Conservation (phyloP, 371 early-diverging fungal species). For the Mortierella sp. region DNA sequence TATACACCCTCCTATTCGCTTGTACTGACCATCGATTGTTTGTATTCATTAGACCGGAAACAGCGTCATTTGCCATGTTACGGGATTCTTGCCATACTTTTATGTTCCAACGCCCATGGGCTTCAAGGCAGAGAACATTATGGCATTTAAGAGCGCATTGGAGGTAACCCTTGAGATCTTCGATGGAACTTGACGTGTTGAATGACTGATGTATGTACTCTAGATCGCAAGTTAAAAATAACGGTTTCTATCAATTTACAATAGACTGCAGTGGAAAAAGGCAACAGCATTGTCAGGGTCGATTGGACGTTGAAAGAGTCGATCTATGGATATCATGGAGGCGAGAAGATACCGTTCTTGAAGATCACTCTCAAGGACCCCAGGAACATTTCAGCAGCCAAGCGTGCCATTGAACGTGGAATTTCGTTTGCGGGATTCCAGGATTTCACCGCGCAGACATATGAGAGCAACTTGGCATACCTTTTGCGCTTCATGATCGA, state of each 20-base stretch:
- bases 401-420: slow-evolving; percentile 65
- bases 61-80: slow-evolving; percentile 94
- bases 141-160: slow-evolving; percentile 69
- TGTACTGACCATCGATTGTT: not conserved
- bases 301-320: slow-evolving; percentile 81
- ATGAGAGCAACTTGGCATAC: slow-evolving; percentile 95
- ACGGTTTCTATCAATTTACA: not conserved
- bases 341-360: slow-evolving; percentile 76
- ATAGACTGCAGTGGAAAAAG: slow-evolving; percentile 45
- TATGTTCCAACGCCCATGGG: slow-evolving; percentile 93
- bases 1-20: not conserved
- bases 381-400: slow-evolving; percentile 58
- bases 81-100: slow-evolving; percentile 96
- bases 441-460: slow-evolving; percentile 74
- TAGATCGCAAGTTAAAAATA: not conserved
- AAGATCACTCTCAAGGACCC: slow-evolving; percentile 79
- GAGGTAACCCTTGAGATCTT: slow-evolving; percentile 60
- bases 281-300: slow-evolving; percentile 65
- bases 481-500: slow-evolving; percentile 99
- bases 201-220: no score
- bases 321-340: slow-evolving; percentile 89
- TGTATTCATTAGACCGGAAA: slow-evolving; percentile 72
- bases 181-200: not conserved
- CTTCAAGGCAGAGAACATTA: slow-evolving; percentile 75
- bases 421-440: slow-evolving; percentile 57